Evolutionary conservation across 352 stramenopile genomes (phyloP), one percentile per base, ranked within the genome.

Genomic region (Phytophthora vignae): DNA sequence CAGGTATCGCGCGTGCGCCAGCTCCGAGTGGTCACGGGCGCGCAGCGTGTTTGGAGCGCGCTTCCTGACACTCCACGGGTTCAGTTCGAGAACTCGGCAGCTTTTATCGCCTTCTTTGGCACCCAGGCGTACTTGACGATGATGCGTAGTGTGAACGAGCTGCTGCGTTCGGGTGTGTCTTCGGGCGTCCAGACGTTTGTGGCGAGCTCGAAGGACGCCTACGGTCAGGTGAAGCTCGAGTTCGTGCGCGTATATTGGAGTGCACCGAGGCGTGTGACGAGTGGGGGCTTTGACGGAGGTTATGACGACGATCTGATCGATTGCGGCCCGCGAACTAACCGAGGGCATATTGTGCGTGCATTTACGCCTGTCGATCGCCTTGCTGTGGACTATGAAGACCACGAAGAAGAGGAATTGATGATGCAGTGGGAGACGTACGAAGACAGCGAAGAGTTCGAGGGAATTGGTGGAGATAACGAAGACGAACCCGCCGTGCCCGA

Each of bases 201-300:
- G 11, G 14, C 67, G 2, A 82, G 71, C 31, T 79, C 81, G 10
- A 81, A 72, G 22, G 77, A 90, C 31, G 79, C 83, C 0, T 76
- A 67, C 27, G 69, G 72, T 2, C 78, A 86, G 49, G 78, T 90
- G 0, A 84, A 85, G 10, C 40, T 81, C 14, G 84, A 92, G 66
- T 88, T 90, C 56, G 64, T 86, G 58, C 80, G 81, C 42, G 68
- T 87, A 7, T 89, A 85, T 19, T 87, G 78, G 78, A 77, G 22
- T 54, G 46, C 56, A 10, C 68, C 76, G 36, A 64, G 69, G 42
- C 65, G 60, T 21, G 33, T 71, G 15, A 67, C 42, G 10, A 64
- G 19, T 50, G 55, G 56, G 7, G 52, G 60, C 12, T 57, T 76
- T 42, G 49, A 75, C n/a, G 74, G 61, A 17, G 79, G 75, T 2